A percentile compares a stretch with the other conserved stretches of the same genome.
These are phyloP conservation scores for Gastrodia elata DNA, from an alignment of 106 monocot genomes.

Conservation along the genomic window DNA sequence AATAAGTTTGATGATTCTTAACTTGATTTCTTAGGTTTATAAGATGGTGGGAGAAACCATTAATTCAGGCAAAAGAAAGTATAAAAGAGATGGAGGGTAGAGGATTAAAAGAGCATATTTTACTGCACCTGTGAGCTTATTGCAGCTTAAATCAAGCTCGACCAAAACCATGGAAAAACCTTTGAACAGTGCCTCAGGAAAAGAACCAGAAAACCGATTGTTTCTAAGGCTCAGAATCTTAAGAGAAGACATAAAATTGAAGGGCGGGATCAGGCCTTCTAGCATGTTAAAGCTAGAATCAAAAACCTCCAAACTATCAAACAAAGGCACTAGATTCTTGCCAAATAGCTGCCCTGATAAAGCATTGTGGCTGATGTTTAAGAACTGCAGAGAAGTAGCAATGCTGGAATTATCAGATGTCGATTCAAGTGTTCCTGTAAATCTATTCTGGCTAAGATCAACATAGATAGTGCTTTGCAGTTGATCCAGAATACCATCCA, in stretches of 20 bases:
- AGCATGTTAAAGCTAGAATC: constrained; percentile 65
- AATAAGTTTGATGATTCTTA: no score
- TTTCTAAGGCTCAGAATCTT: constrained; percentile 33
- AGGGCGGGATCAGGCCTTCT: constrained; percentile 44
- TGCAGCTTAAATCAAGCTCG: constrained; percentile 72
- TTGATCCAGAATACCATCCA: constrained; percentile 32
- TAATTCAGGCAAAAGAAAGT: not conserved
- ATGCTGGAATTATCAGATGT: constrained; percentile 39
- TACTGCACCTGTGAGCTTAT: constrained; percentile 55
- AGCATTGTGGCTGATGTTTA: constrained; percentile 62
- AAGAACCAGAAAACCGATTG: constrained; percentile 56
- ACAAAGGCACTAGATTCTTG: constrained; percentile 32
- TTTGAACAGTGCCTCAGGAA: constrained; percentile 55
- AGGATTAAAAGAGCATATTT: not conserved
- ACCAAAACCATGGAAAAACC: constrained; percentile 47
- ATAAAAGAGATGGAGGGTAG: not conserved
- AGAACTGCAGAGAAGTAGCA: constrained; percentile 27
- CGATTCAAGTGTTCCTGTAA: constrained; percentile 38
- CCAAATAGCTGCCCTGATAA: constrained; percentile 53
- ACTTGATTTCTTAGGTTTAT: no score
- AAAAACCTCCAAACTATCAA: constrained; percentile 68
- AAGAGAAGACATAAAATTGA: constrained; percentile 60
- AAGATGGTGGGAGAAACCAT: no score
- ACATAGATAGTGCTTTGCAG: constrained; percentile 29
- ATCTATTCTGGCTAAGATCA: constrained; percentile 58